A percentile compares a stretch with the other conserved stretches of the same genome.
phyloP scores from a whole-genome alignment of 768 basidiomycete species.

The Serpula lacrymans region DNA sequence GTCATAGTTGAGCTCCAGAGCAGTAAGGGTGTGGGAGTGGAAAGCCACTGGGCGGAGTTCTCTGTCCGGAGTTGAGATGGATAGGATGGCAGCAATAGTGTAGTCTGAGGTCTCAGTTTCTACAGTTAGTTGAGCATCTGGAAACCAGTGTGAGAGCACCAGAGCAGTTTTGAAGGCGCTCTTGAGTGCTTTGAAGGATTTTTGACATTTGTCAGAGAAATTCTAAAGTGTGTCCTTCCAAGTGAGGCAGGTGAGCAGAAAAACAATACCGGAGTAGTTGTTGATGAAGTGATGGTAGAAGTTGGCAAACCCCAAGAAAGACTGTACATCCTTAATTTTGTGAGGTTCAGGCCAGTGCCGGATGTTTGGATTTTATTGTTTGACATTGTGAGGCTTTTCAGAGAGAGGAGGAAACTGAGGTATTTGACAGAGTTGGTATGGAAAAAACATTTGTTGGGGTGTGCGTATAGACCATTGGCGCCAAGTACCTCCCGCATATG shows the following conservation, averaged over 20 bases:
- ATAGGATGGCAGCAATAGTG: too few relatives aligned
- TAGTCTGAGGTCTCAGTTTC: too few relatives aligned
- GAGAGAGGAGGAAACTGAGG: constrained; percentile 30
- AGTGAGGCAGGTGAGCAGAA: constrained; percentile 26
- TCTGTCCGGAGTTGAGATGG: too few relatives aligned
- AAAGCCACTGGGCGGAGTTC: constrained; percentile 41
- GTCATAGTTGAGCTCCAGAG: constrained; percentile 42
- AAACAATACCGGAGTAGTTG: constrained; percentile 27
- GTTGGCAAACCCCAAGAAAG: constrained; percentile 29
- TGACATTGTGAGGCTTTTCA: constrained; percentile 32
- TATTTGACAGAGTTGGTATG: constrained; percentile 24
- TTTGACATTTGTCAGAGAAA: constrained; percentile 8
- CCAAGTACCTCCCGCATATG: constrained; percentile 32
- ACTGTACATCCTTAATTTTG: constrained; percentile 27
- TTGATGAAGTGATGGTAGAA: constrained; percentile 31
- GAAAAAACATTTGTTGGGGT: constrained; percentile 30
- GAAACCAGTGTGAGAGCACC: constrained; percentile 2
- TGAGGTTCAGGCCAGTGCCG: constrained; percentile 26
- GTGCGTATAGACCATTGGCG: constrained; percentile 29
- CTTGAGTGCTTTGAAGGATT: constrained; percentile 16
- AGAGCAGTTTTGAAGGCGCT: background rate
- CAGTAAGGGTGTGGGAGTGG: too few relatives aligned
- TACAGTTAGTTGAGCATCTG: too few relatives aligned
- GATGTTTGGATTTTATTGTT: constrained; percentile 32
- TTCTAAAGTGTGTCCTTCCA: constrained; percentile 16